Percentiles rank a stretch among this genome's conserved stretches.
These are phyloP conservation scores for Aspergillus sp. DNA, from an alignment of 2,329 filamentous ascomycete species.

Conservation along the genomic window DNA sequence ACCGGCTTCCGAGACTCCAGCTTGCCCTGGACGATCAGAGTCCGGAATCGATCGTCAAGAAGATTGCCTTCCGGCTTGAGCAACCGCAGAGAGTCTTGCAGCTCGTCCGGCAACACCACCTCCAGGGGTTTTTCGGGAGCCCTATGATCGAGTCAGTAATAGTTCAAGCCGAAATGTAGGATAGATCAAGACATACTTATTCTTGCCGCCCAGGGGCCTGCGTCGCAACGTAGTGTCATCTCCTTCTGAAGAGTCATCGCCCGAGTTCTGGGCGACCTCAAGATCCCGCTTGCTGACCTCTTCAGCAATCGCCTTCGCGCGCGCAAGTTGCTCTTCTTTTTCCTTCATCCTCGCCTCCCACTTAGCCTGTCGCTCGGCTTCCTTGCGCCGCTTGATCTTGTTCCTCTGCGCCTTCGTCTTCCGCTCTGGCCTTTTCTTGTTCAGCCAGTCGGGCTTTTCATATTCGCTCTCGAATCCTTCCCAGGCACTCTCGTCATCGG, in stretches of 20 bases:
- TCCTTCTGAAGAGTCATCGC: conserved; percentile 47
- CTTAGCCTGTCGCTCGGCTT: conserved; percentile 72
- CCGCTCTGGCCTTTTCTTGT: conserved; percentile 72
- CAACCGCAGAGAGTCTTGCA: conserved; percentile 75
- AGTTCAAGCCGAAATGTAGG: neutral
- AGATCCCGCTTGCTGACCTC: conserved; percentile 49
- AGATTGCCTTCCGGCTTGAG: conserved; percentile 95
- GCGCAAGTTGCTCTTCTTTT: conserved; percentile 67
- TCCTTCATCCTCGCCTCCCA: conserved; percentile 74
- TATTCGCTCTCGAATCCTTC: conserved; percentile 81
- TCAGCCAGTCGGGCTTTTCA: conserved; percentile 64
- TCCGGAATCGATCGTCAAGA: conserved; percentile 87
- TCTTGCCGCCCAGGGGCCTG: conserved; percentile 68
- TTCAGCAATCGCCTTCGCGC: conserved; percentile 67
- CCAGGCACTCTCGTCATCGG: conserved; percentile 89
- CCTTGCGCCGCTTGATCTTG: conserved; percentile 82
- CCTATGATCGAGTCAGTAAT: conserved; percentile 26
- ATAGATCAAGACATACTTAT: conserved; percentile 33
- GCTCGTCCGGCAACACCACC: conserved; percentile 75
- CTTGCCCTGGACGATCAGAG: conserved; percentile 81
- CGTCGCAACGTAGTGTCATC: conserved; percentile 66
- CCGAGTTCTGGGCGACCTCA: conserved; percentile 39
- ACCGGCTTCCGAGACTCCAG: conserved; percentile 78
- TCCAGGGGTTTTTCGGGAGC: conserved; percentile 74
- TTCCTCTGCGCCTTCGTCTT: conserved; percentile 88